Evolutionary conservation across 1,284 basidiomycete genomes (phyloP), one percentile per base, ranked within the genome.

Genomic region (Hymenochaete sp.): DNA sequence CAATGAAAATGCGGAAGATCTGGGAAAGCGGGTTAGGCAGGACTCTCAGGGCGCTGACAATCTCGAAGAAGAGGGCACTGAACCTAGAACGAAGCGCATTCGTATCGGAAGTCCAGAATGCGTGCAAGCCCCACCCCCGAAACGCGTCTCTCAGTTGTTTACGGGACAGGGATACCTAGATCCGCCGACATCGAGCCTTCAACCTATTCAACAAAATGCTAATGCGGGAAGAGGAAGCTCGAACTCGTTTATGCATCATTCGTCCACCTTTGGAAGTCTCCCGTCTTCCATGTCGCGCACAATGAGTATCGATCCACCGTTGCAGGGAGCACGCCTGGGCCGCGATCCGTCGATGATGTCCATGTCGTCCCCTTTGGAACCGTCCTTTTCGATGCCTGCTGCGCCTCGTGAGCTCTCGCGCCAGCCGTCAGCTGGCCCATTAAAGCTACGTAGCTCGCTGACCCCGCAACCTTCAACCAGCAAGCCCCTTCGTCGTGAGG

Each of bases 241-340:
- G 18, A 27, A 47, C 26, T 43, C n/a, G 11, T 25, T 28, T 24
- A 31, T 6, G 18, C 38, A 38, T 4, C 43, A 38, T 16, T 29
- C 48, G 6, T 33, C 45, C 11, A 26, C 31, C 9, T 35, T 36
- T 21, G 40, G 45, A 19, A 32, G 29, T n/a, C 26, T 24, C n/a
- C 21, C 56, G 42, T 65, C 55, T 50, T 60, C 55, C 27, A 52
- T 69, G 36, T 59, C 64, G 24, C 73, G 76, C 48, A 78, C 75
- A 21, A 79, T 80, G 75, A 78, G 76, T 37, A 69, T 77, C 52
- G 79, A 82, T 58, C 75, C 74, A 3, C 71, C 75, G 14, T 58
- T 57, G 24, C 46, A 55, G 29, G 55, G 60, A 47, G 52, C 52
- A 40, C 61, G 67, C 31, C 55, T 67, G 40, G 60, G 63, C 44